These are phyloP conservation scores for Neonectria ditissima DNA, from an alignment of 2,329 filamentous ascomycete species.

Conservation along the genomic window DNA sequence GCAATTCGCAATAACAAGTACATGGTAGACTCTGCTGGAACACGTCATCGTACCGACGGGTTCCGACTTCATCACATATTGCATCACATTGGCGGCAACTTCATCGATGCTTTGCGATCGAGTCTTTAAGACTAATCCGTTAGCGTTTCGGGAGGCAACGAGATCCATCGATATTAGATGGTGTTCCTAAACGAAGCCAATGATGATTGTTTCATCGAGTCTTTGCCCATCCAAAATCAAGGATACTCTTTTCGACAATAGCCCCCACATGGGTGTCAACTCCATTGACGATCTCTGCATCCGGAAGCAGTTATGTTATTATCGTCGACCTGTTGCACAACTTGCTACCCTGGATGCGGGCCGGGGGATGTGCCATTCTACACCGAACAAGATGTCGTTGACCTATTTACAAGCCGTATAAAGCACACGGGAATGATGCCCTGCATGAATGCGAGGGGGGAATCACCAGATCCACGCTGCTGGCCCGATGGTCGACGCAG, in stretches of 20 bases:
- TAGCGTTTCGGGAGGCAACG: background rate
- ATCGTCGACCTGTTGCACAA: constrained; percentile 14
- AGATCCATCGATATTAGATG: background rate
- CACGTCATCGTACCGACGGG: constrained; percentile 1
- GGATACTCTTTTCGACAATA: background rate
- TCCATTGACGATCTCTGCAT: constrained; percentile 27
- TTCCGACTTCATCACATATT: background rate
- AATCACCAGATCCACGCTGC: constrained; percentile 1
- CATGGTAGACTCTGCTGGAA: background rate
- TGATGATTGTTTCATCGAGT: background rate
- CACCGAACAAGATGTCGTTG: background rate
- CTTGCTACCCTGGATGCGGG: constrained; percentile 11
- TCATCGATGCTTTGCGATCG: background rate
- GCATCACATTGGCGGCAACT: background rate
- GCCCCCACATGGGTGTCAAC: constrained; percentile 10
- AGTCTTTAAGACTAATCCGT: background rate
- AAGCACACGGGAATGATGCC: background rate
- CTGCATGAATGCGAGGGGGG: background rate
- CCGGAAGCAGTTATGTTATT: constrained; percentile 31
- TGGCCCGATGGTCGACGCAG: constrained; percentile 35
- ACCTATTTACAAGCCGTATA: background rate
- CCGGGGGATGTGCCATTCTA: constrained; percentile 11
- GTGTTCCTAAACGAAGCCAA: constrained; percentile 5
- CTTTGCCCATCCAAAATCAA: background rate
- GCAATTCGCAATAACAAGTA: background rate